phyloP scores from a whole-genome alignment of 2,329 filamentous ascomycete genomes.

The Eurotiales sp. region DNA sequence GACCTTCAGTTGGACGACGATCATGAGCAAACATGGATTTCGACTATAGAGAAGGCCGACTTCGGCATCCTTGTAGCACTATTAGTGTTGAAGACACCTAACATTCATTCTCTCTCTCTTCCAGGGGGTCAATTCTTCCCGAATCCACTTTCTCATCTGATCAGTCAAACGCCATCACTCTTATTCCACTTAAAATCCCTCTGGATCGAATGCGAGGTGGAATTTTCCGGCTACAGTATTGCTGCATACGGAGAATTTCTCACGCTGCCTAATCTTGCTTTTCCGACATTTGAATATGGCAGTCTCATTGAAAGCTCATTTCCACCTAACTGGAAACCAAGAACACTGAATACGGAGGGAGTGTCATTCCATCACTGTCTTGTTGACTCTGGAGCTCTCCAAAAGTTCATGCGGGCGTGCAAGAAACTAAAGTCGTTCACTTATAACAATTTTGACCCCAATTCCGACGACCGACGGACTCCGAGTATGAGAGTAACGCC shows the following conservation, averaged over 20 bases:
- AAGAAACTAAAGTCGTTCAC: slow-evolving; percentile 16
- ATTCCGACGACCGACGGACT: background rate
- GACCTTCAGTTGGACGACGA: slow-evolving; percentile 11
- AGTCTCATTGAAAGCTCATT: slow-evolving; percentile 14
- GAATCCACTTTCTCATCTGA: background rate
- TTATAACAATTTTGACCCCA: slow-evolving; percentile 15
- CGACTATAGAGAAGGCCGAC: slow-evolving; percentile 11
- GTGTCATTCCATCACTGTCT: slow-evolving; percentile 15
- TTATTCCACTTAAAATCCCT: background rate
- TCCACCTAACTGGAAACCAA: slow-evolving; percentile 13
- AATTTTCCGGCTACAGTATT: background rate
- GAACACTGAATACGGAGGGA: slow-evolving; percentile 10
- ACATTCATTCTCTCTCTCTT: slow-evolving; percentile 18
- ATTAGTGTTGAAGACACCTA: slow-evolving; percentile 19
- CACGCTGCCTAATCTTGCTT: background rate
- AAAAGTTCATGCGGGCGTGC: slow-evolving; percentile 16
- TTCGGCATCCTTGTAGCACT: slow-evolving; percentile 17
- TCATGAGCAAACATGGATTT: slow-evolving; percentile 19
- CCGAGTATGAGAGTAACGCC: background rate
- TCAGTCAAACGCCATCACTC: background rate
- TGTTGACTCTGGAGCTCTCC: slow-evolving; percentile 14
- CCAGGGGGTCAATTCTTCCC: slow-evolving; percentile 12
- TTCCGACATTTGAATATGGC: slow-evolving; percentile 15
- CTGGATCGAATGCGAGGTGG: background rate
- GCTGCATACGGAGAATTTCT: background rate